Evolutionary conservation across 1,284 basidiomycete species (phyloP), one percentile per base, ranked within the genome.

Genomic region (Exobasidium cylindrosporum): DNA sequence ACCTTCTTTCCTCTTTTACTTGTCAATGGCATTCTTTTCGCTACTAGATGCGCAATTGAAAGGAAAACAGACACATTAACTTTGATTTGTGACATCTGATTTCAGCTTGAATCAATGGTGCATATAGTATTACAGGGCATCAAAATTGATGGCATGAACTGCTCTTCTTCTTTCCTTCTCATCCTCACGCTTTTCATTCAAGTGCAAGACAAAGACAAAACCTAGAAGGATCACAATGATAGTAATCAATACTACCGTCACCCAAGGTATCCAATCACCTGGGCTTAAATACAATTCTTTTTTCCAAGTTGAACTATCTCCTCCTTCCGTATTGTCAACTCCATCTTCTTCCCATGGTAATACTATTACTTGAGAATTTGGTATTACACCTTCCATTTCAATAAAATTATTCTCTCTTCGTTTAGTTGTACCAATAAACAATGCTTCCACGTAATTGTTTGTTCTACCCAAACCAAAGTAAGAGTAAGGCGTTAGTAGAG

Each of bases 261-360:
- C 96, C 90, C 90, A 95, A 1, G 92, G 92, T 67, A 97, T 92
- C 94, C 95, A 98, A 71, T 94, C 90, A 14, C 94, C 95, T 0
- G 95, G 95, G 50, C 93, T 84, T 70, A 99, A 82, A 78, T 92
- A 98, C 62, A 98, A 82, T 83, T 97, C 90, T 62, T 88, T 86
- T 70, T 87, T 89, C 96, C 96, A 99, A 35, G 82, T 82, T 26
- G 83, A 57, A 5, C 54, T 58, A 28, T 62, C 60, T 21, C 43
- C 60, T n/a, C 4, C 24, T 10, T 61, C 56, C 2, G 14, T 11
- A 17, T 23, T 17, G 24, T 69, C 78, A 5, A 75, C 80, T 0
- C 84, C 70, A 60, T 23, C 5, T 14, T 26, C 21, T 55, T 82
- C 81, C 2, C 89, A 89, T 0, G 94, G 94, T 47, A 90, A 87